phyloP scores from a whole-genome alignment of 768 basidiomycete species.

The Pleurotus tuoliensis region DNA sequence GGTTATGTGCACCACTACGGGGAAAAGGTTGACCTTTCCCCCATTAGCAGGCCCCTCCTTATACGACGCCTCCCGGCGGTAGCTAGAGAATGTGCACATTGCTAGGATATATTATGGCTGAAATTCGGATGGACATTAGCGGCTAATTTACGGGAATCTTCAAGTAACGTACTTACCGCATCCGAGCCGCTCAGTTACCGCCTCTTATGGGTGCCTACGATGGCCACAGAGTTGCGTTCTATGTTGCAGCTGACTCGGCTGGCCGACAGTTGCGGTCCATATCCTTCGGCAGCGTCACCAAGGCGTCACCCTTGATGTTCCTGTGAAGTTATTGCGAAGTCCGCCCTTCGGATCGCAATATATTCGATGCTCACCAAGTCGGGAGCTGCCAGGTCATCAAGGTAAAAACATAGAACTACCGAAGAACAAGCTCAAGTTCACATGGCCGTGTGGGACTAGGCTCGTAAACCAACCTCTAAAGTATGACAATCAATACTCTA shows the following conservation, averaged over 20 bases:
- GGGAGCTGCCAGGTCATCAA: background rate
- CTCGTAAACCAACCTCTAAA: no score
- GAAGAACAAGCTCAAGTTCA: no score
- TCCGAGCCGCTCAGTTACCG: background rate
- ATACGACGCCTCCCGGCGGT: background rate
- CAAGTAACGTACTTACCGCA: background rate
- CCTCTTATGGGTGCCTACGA: no score
- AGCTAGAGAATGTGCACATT: background rate
- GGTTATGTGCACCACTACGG: background rate
- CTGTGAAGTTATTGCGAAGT: background rate
- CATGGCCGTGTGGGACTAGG: no score
- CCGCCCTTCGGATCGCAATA: no score
- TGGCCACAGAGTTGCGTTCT: no score
- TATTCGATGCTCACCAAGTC: background rate
- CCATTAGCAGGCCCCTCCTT: background rate
- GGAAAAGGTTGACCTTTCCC: background rate
- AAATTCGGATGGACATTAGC: background rate
- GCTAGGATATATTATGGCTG: constrained; percentile 4
- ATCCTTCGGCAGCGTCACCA: no score
- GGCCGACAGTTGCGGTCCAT: no score
- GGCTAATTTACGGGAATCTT: constrained; percentile 1
- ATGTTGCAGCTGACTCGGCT: no score
- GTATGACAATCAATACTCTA: no score
- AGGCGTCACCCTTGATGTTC: background rate
- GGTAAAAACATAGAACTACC: background rate